Conservation (phyloP, 371 early-diverging fungal genomes). For the Thermomucor indicae-seudaticae region DNA sequence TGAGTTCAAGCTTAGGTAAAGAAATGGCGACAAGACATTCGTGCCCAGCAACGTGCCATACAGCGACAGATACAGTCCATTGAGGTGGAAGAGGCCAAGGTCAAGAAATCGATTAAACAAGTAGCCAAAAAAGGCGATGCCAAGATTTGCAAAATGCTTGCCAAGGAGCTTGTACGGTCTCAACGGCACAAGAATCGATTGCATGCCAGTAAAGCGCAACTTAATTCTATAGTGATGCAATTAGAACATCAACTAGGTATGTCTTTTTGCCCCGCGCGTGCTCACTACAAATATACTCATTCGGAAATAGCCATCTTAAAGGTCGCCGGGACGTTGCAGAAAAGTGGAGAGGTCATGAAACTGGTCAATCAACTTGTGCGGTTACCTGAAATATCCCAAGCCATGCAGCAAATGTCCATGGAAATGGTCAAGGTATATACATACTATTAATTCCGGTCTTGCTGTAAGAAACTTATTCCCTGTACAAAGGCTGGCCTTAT, state of each 20-base stretch:
- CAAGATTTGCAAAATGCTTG: conserved; percentile 73
- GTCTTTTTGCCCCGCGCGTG: neutral
- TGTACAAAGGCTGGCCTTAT: conserved; percentile 87
- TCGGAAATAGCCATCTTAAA: conserved; percentile 66
- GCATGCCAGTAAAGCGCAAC: conserved; percentile 87
- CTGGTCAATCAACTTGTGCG: conserved; percentile 80
- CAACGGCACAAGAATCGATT: conserved; percentile 78
- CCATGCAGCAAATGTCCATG: conserved; percentile 88
- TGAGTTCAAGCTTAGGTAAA: conserved; percentile 55
- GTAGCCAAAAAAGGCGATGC: conserved; percentile 86
- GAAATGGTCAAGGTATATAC: conserved; percentile 90
- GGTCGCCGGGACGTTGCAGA: conserved; percentile 84
- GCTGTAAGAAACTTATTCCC: too few species aligned
- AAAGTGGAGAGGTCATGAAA: conserved; percentile 89
- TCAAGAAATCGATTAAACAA: conserved; percentile 73
- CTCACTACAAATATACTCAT: neutral
- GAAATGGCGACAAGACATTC: conserved; percentile 88
- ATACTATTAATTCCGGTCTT: too few species aligned
- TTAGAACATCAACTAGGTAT: conserved; percentile 85
- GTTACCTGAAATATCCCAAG: conserved; percentile 77
- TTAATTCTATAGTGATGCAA: conserved; percentile 89
- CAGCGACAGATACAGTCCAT: conserved; percentile 81
- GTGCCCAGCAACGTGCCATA: conserved; percentile 83
- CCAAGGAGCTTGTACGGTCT: conserved; percentile 82
- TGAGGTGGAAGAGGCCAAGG: conserved; percentile 80